phyloP scores from a whole-genome alignment of 352 stramenopile genomes.

The Elongisporangium undulatum region DNA sequence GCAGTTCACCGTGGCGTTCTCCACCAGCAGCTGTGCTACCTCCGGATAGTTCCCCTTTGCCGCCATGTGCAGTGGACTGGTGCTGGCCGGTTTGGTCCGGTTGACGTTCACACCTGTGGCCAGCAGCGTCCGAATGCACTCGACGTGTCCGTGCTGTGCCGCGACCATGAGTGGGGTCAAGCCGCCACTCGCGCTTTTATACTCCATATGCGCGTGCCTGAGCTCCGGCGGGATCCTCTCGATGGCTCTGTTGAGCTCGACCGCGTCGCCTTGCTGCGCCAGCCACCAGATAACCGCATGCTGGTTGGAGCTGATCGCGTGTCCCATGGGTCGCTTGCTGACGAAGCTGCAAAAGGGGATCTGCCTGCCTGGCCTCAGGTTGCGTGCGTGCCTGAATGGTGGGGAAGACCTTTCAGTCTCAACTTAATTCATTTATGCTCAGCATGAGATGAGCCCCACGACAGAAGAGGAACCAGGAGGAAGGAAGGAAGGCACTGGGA shows the following conservation, averaged over 20 bases:
- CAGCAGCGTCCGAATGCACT: conserved; percentile 56
- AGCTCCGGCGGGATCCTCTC: not conserved
- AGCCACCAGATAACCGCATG: not conserved
- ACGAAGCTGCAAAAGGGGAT: not conserved
- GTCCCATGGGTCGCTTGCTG: not conserved
- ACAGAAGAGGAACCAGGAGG: not conserved
- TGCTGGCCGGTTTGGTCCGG: not conserved
- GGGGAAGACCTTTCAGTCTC: not conserved
- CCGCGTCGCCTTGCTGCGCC: not conserved
- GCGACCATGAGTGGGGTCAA: conserved; percentile 68
- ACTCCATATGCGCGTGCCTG: not conserved
- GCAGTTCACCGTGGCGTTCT: conserved; percentile 19
- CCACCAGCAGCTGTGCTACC: not conserved
- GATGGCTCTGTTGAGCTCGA: not conserved
- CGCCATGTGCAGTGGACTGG: not conserved
- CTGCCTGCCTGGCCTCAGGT: not conserved
- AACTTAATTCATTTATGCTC: no score
- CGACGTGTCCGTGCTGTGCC: conserved; percentile 44
- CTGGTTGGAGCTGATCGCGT: not conserved
- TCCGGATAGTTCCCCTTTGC: not conserved
- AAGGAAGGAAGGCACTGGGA: not conserved
- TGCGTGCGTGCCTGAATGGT: not conserved
- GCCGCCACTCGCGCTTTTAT: conserved; percentile 12
- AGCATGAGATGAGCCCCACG: not conserved
- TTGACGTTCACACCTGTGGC: conserved; percentile 21